Evolutionary conservation across 441 rosid genomes (phyloP).

Genomic region (Bruguiera hainesii): DNA sequence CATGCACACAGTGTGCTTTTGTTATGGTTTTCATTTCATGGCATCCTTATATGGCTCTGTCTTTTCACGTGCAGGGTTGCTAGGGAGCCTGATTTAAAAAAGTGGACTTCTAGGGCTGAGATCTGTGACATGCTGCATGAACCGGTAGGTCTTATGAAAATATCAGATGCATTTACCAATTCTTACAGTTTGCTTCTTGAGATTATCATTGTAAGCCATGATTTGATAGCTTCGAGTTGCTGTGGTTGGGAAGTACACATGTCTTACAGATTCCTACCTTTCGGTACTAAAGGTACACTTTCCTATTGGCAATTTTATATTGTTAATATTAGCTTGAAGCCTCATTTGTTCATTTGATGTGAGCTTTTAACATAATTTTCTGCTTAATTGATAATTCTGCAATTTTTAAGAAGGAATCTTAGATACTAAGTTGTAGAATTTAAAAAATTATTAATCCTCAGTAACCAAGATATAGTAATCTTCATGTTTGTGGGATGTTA

Average conservation of each 20-base stretch:
- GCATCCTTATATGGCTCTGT: slow-evolving; percentile 19
- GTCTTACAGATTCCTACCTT: slow-evolving; percentile 73
- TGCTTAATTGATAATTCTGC: no score
- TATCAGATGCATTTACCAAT: slow-evolving; percentile 10
- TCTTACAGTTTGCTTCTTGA: slow-evolving; percentile 17
- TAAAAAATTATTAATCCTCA: neutral
- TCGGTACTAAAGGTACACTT: slow-evolving; percentile 69
- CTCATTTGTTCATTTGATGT: neutral
- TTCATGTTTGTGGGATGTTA: neutral
- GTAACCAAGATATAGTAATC: neutral
- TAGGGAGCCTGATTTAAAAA: slow-evolving; percentile 47
- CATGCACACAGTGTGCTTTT: neutral
- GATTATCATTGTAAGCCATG: slow-evolving; percentile 21
- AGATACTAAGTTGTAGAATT: neutral
- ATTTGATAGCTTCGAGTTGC: slow-evolving; percentile 61
- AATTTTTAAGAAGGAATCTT: no score
- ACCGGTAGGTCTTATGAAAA: slow-evolving; percentile 45
- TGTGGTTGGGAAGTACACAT: slow-evolving; percentile 80
- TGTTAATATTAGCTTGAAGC: slow-evolving; percentile 6
- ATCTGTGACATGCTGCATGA: slow-evolving; percentile 64
- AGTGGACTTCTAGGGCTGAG: slow-evolving; percentile 77
- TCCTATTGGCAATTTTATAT: neutral
- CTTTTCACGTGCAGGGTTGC: slow-evolving; percentile 43
- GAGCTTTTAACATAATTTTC: neutral
- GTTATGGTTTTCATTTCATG: neutral